These are phyloP conservation scores for Vigna radiata DNA, from an alignment of 306 rosid genomes.

Conservation along the genomic window DNA sequence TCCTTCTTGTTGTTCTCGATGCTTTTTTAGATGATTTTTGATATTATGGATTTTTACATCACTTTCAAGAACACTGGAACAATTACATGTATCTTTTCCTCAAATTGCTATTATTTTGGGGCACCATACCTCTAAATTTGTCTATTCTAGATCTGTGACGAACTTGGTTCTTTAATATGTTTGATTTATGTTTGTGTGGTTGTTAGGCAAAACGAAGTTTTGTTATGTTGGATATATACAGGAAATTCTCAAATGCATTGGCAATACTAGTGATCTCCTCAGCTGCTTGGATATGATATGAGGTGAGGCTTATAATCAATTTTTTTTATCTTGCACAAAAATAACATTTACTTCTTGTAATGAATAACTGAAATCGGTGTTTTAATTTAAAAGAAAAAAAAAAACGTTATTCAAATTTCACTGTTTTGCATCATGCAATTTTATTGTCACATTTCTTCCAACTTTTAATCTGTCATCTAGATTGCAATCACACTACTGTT, in stretches of 20 bases:
- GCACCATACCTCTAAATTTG: slow-evolving; percentile 16
- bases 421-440: slow-evolving; percentile 24
- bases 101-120: slow-evolving; percentile 32
- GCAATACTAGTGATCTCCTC: slow-evolving; percentile 80
- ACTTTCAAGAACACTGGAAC: slow-evolving; percentile 90
- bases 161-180: slow-evolving; percentile 15
- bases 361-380: slow-evolving; percentile 17
- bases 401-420: not conserved
- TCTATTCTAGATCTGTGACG: slow-evolving; percentile 19
- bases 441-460: not conserved
- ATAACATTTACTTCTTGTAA: slow-evolving; percentile 6
- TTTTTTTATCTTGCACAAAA: slow-evolving; percentile 36
- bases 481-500: slow-evolving; percentile 21
- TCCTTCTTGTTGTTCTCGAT: slow-evolving; percentile 90
- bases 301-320: slow-evolving; percentile 62
- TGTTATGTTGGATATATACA: slow-evolving; percentile 84
- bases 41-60: slow-evolving; percentile 95
- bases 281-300: slow-evolving; percentile 90
- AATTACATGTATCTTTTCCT: slow-evolving; percentile 73
- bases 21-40: slow-evolving; percentile 93
- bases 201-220: slow-evolving; percentile 92
- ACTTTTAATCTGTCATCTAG: slow-evolving; percentile 16
- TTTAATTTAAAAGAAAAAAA: not conserved
- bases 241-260: slow-evolving; percentile 96
- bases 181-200: not conserved